Percentiles rank a stretch among this genome's conserved stretches.
These are phyloP conservation scores for Bonia amplexicaulis DNA, from an alignment of 176 grass and related monocot species.

Conservation along the genomic window DNA sequence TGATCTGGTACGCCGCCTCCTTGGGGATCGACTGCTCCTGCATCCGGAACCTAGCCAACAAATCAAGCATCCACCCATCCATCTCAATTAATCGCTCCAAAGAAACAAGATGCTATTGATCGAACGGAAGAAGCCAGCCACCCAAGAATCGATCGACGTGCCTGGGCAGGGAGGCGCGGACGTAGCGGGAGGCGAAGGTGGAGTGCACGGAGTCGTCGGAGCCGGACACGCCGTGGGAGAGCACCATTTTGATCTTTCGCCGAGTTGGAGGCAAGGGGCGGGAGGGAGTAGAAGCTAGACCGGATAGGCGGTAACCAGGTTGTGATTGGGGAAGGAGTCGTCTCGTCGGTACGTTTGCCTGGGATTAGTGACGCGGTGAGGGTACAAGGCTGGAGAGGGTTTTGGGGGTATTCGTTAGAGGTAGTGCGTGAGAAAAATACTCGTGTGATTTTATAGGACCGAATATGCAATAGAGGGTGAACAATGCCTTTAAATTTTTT, in stretches of 20 bases:
- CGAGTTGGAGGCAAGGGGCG: background rate
- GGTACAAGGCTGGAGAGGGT: no score
- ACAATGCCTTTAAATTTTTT: no score
- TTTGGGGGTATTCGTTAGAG: no score
- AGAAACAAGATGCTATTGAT: background rate
- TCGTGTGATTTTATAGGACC: no score
- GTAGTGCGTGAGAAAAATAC: no score
- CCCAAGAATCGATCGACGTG: background rate
- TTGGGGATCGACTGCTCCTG: conserved; percentile 64
- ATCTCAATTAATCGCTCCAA: background rate
- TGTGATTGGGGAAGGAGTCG: background rate
- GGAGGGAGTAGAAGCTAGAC: background rate
- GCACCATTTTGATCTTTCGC: conserved; percentile 39
- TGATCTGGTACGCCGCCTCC: conserved; percentile 94
- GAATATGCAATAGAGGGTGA: no score
- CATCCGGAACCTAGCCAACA: conserved; percentile 52
- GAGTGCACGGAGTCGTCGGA: conserved; percentile 65
- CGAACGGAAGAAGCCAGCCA: background rate
- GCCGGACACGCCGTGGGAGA: conserved; percentile 47
- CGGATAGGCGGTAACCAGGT: background rate
- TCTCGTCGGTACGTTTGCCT: background rate
- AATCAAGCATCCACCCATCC: background rate
- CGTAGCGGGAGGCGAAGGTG: conserved; percentile 85
- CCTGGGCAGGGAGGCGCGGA: conserved; percentile 69
- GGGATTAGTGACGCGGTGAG: background rate